A percentile compares a stretch with the other conserved stretches of the same genome.
These are phyloP conservation scores for Sugiyamaella paludigena DNA, from an alignment of 1,139 yeast genomes.

Conservation along the genomic window DNA sequence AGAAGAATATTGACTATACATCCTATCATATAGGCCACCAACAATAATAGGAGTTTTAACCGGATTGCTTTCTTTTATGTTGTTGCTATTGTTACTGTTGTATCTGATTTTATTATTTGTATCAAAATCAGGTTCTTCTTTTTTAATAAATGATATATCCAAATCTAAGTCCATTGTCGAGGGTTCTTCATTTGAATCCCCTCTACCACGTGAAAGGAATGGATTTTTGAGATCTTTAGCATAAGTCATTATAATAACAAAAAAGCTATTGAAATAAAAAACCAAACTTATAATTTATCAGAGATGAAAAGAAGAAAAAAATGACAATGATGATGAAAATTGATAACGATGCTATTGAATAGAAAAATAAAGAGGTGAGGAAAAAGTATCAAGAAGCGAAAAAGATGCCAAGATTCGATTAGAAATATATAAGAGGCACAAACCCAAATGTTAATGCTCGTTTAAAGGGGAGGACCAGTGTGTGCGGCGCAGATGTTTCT, in stretches of 20 bases:
- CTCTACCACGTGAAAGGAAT: no score
- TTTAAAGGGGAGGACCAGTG: no score
- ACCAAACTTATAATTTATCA: not conserved
- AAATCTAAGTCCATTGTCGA: slow-evolving; percentile 1
- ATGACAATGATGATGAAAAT: no score
- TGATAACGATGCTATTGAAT: no score
- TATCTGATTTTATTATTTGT: not conserved
- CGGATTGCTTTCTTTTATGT: not conserved
- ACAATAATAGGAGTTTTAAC: not conserved
- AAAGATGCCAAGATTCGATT: no score
- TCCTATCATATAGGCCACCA: slow-evolving; percentile 12
- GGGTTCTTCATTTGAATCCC: not conserved
- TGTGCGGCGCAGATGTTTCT: no score
- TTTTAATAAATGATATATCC: slow-evolving; percentile 6
- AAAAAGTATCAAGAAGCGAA: not conserved
- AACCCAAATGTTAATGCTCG: no score
- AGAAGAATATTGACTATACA: slow-evolving; percentile 3
- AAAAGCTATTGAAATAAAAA: not conserved
- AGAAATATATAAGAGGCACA: no score
- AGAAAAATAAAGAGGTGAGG: not conserved
- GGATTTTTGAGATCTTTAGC: not conserved
- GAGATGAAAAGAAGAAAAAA: no score
- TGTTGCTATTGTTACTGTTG: no score
- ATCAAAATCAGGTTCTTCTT: slow-evolving; percentile 1
- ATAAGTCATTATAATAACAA: slow-evolving; percentile 1